Evolutionary conservation across 1,284 basidiomycete genomes (phyloP).

Genomic region (Pyrrhoderma lamaoense): DNA sequence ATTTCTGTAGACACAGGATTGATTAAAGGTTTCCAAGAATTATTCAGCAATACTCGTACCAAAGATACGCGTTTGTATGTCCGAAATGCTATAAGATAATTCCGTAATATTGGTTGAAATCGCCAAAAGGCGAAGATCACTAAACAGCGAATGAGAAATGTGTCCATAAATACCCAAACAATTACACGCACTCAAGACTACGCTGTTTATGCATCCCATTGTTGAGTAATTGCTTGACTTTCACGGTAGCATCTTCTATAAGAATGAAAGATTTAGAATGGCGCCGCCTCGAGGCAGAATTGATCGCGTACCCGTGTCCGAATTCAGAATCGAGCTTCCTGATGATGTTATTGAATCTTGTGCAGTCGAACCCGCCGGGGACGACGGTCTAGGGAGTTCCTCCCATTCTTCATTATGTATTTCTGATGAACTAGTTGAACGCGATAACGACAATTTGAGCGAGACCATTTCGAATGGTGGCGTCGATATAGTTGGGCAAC

Average conservation of each 20-base stretch:
- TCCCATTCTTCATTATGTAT: slow-evolving; percentile 10
- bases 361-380: slow-evolving; percentile 2
- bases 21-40: slow-evolving; percentile 5
- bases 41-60: slow-evolving; percentile 38
- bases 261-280: background rate
- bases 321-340: slow-evolving; percentile 4
- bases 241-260: slow-evolving; percentile 65
- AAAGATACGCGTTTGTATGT: slow-evolving; percentile 82
- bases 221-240: slow-evolving; percentile 38
- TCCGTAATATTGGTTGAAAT: slow-evolving; percentile 80
- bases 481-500: slow-evolving; percentile 3
- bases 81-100: slow-evolving; percentile 72
- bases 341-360: slow-evolving; percentile 13
- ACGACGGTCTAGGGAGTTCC: slow-evolving; percentile 12
- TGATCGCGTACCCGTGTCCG: slow-evolving; percentile 12
- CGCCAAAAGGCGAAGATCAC: slow-evolving; percentile 65
- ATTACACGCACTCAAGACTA: slow-evolving; percentile 41
- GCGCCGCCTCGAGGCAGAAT: background rate
- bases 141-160: slow-evolving; percentile 25
- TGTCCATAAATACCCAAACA: background rate
- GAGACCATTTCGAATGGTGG: slow-evolving; percentile 12
- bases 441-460: slow-evolving; percentile 16
- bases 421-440: slow-evolving; percentile 10
- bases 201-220: slow-evolving; percentile 43
- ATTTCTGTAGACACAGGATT: slow-evolving; percentile 46